Conservation (phyloP, 1,284 basidiomycete species). For the Xerocomus alliaceus region DNA sequence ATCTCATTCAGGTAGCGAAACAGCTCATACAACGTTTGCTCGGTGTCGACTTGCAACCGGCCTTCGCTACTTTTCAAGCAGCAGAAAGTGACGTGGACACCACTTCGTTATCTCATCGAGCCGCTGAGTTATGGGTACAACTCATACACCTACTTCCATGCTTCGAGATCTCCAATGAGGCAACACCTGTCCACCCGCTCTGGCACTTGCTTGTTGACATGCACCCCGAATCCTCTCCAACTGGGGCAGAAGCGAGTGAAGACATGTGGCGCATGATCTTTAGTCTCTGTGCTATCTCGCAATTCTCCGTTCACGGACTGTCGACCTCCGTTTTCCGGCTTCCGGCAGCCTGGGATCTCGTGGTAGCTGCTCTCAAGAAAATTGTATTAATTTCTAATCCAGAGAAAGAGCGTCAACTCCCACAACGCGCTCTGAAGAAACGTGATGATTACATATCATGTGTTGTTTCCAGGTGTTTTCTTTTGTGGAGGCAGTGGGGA, state of each 20-base stretch:
- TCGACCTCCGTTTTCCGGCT: slow-evolving; percentile 56
- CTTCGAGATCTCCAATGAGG: slow-evolving; percentile 21
- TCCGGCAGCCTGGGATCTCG: slow-evolving; percentile 72
- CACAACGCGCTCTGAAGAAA: slow-evolving; percentile 55
- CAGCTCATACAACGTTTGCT: slow-evolving; percentile 60
- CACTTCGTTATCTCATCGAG: slow-evolving; percentile 42
- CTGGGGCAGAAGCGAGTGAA: slow-evolving; percentile 67
- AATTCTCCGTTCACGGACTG: slow-evolving; percentile 77
- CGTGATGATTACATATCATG: slow-evolving; percentile 81
- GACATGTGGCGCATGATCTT: slow-evolving; percentile 77
- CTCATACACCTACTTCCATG: slow-evolving; percentile 62
- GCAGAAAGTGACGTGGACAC: slow-evolving; percentile 46
- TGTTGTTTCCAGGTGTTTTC: slow-evolving; percentile 76
- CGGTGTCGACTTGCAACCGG: slow-evolving; percentile 57
- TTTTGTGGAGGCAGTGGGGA: slow-evolving; percentile 73
- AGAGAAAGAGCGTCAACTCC: slow-evolving; percentile 51
- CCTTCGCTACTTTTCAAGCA: slow-evolving; percentile 51
- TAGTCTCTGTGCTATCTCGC: slow-evolving; percentile 76
- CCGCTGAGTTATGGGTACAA: slow-evolving; percentile 79
- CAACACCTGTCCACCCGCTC: slow-evolving; percentile 46
- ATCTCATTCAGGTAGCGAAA: slow-evolving; percentile 33
- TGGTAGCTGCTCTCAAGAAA: slow-evolving; percentile 61
- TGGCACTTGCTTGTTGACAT: slow-evolving; percentile 53
- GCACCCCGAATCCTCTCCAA: slow-evolving; percentile 41
- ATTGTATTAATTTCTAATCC: slow-evolving; percentile 65